Percentiles rank a stretch among this genome's conserved stretches.
These are phyloP conservation scores for Neofusicoccum parvum DNA, from an alignment of 2,329 filamentous ascomycete genomes.

Conservation along the genomic window DNA sequence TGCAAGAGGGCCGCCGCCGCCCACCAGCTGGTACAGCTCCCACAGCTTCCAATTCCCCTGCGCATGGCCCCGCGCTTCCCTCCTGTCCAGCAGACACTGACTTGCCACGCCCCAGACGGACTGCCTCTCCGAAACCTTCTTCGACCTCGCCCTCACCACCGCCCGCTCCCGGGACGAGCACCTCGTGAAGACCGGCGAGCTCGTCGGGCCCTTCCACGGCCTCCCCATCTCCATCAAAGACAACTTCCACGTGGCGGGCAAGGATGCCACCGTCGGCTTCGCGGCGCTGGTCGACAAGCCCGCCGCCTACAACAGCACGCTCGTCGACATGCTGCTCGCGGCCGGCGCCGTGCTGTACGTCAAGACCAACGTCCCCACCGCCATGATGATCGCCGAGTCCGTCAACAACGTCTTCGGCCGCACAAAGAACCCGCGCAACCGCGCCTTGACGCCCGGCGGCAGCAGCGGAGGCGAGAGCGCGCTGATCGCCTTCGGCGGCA, in stretches of 20 bases:
- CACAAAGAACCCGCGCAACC: slow-evolving; percentile 64
- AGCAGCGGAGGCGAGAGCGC: slow-evolving; percentile 69
- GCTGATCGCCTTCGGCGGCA: slow-evolving; percentile 61
- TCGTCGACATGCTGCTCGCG: slow-evolving; percentile 60
- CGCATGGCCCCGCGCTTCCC: not conserved
- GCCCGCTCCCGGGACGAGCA: slow-evolving; percentile 58
- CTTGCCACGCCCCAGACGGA: slow-evolving; percentile 51
- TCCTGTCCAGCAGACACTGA: not conserved
- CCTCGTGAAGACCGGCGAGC: slow-evolving; percentile 46
- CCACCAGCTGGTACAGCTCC: slow-evolving; percentile 52
- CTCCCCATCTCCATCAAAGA: slow-evolving; percentile 70
- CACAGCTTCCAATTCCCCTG: not conserved
- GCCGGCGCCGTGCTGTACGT: slow-evolving; percentile 68
- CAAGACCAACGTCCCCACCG: slow-evolving; percentile 71
- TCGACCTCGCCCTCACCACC: slow-evolving; percentile 54
- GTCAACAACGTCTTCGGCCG: slow-evolving; percentile 68
- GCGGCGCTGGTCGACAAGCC: slow-evolving; percentile 63
- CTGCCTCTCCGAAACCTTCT: slow-evolving; percentile 61
- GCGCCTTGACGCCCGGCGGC: slow-evolving; percentile 63
- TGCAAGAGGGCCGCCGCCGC: slow-evolving; percentile 58
- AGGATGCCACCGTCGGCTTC: slow-evolving; percentile 66
- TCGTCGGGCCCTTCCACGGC: slow-evolving; percentile 68
- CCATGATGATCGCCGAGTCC: slow-evolving; percentile 70
- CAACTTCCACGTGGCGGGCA: slow-evolving; percentile 64
- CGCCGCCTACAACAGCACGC: slow-evolving; percentile 55